phyloP scores from a whole-genome alignment of 2,329 filamentous ascomycete species.

The Nigrospora oryzae region DNA sequence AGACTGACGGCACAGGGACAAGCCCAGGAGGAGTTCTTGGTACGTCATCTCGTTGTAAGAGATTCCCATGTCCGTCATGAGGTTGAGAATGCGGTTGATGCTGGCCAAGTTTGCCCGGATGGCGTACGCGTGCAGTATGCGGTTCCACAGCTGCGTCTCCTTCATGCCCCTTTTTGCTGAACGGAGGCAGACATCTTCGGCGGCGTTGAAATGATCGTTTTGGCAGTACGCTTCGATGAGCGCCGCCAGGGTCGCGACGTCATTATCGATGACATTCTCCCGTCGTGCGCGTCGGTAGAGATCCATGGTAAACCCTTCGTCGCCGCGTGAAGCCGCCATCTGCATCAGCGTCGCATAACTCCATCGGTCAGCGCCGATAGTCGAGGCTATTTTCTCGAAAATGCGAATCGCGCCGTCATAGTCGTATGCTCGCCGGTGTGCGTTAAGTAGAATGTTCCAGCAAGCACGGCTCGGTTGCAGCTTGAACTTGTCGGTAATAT shows the following conservation, averaged over 20 bases:
- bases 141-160: conserved; percentile 67
- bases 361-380: conserved; percentile 46
- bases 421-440: conserved; percentile 58
- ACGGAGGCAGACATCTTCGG: conserved; percentile 50
- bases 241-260: conserved; percentile 47
- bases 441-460: conserved; percentile 74
- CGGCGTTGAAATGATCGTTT: conserved; percentile 43
- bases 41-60: conserved; percentile 43
- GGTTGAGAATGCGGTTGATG: conserved; percentile 37
- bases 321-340: conserved; percentile 62
- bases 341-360: conserved; percentile 70
- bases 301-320: conserved; percentile 59
- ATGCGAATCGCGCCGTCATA: conserved; percentile 54
- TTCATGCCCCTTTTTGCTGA: conserved; percentile 42
- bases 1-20: conserved; percentile 39
- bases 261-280: conserved; percentile 38
- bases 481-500: conserved; percentile 47
- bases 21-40: conserved; percentile 36
- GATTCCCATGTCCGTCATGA: conserved; percentile 38
- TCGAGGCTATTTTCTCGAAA: conserved; percentile 51
- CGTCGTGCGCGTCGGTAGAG: conserved; percentile 56
- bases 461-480: conserved; percentile 48
- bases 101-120: conserved; percentile 44
- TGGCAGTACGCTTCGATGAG: conserved; percentile 62
- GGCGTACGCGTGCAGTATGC: conserved; percentile 62